Evolutionary conservation across 1,284 basidiomycete genomes (phyloP).

Genomic region (Apiotrichum veenhuisii): DNA sequence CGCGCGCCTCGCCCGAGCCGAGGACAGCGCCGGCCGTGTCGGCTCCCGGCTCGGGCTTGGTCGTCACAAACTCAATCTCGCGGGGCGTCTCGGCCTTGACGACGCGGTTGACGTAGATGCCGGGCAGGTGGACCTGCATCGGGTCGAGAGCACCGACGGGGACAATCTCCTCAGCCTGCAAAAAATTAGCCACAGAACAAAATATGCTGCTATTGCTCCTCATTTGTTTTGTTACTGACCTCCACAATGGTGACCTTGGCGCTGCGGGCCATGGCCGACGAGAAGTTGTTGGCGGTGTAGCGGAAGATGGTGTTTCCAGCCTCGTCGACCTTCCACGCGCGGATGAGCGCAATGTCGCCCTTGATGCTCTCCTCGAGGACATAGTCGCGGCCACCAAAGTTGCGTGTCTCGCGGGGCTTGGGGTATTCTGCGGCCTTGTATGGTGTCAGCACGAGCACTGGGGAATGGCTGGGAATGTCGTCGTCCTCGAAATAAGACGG

Average conservation of each 20-base stretch:
- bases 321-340: constrained; percentile 94
- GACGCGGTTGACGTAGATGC: constrained; percentile 83
- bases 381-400: constrained; percentile 76
- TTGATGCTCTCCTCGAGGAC: constrained; percentile 81
- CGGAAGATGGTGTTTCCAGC: constrained; percentile 79
- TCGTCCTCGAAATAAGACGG: too few relatives aligned
- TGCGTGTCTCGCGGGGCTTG: constrained; percentile 75
- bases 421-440: constrained; percentile 58
- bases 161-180: constrained; percentile 88
- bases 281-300: constrained; percentile 87
- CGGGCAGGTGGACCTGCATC: constrained; percentile 74
- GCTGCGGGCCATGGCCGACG: constrained; percentile 77
- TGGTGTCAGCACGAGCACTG: too few relatives aligned
- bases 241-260: constrained; percentile 81
- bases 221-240: background rate
- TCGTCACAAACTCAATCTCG: constrained; percentile 68
- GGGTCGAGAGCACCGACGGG: constrained; percentile 78
- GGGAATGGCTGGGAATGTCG: too few relatives aligned
- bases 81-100: constrained; percentile 75
- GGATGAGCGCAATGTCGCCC: constrained; percentile 83
- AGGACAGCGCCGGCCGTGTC: constrained; percentile 19
- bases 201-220: too few relatives aligned
- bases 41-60: constrained; percentile 39
- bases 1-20: constrained; percentile 49
- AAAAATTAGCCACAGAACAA: background rate